Evolutionary conservation across 2,329 filamentous ascomycete species (phyloP).

Genomic region (Paracoccidioides brasiliensis): DNA sequence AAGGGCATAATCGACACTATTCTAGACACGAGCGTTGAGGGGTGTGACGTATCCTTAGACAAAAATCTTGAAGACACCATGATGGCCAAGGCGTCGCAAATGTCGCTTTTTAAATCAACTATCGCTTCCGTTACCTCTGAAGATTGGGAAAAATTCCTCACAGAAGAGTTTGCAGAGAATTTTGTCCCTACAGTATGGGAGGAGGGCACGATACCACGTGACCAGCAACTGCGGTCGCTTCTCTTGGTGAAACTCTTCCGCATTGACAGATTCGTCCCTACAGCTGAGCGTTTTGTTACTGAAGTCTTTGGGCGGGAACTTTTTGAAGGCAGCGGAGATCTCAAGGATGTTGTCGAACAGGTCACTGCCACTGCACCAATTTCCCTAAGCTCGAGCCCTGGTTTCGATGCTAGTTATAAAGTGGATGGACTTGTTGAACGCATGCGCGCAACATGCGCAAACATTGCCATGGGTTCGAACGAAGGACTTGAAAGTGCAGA

Average conservation of each 20-base stretch:
- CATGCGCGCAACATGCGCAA: slow-evolving; percentile 69
- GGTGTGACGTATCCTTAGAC: slow-evolving; percentile 64
- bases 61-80: slow-evolving; percentile 52
- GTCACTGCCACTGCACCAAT: slow-evolving; percentile 76
- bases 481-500: slow-evolving; percentile 86
- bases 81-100: slow-evolving; percentile 53
- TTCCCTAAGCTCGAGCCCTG: slow-evolving; percentile 83
- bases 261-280: slow-evolving; percentile 86
- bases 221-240: slow-evolving; percentile 69
- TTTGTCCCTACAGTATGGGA: slow-evolving; percentile 67
- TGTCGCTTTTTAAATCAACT: slow-evolving; percentile 60
- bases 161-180: slow-evolving; percentile 75
- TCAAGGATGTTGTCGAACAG: slow-evolving; percentile 71
- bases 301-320: slow-evolving; percentile 73
- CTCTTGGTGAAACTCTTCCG: slow-evolving; percentile 89
- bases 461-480: slow-evolving; percentile 98
- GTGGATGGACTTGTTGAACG: slow-evolving; percentile 88
- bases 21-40: slow-evolving; percentile 62
- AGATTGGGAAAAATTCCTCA: slow-evolving; percentile 71
- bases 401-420: slow-evolving; percentile 98
- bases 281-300: slow-evolving; percentile 78
- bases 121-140: slow-evolving; percentile 48
- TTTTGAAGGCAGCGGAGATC: slow-evolving; percentile 72
- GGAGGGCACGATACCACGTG: slow-evolving; percentile 48
- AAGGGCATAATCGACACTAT: slow-evolving; percentile 76